Evolutionary conservation across 805 yeast genomes (phyloP).

Genomic region (Metschnikowia anglica): DNA sequence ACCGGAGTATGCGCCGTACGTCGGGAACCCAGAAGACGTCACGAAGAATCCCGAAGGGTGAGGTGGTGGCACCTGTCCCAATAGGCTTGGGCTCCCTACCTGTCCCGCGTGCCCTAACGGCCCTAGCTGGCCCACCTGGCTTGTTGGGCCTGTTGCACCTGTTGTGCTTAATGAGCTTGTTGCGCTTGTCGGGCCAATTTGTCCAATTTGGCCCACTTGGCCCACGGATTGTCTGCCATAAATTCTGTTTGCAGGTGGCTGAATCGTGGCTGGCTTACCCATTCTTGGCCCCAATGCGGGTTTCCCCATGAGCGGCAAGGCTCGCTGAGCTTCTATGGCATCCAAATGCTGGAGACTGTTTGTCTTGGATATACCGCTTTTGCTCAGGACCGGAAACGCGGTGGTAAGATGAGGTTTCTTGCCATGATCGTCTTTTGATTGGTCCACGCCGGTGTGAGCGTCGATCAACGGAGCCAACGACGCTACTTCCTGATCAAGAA

Average conservation of each 20-base stretch:
- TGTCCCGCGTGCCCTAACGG: neutral
- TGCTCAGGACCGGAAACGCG: neutral
- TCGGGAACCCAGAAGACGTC: slow-evolving; percentile 2
- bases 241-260: slow-evolving; percentile 41
- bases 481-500: slow-evolving; percentile 42
- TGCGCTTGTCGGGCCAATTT: neutral
- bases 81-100: neutral
- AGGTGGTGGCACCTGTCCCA: neutral
- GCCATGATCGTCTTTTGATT: slow-evolving; percentile 19
- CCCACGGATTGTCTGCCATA: slow-evolving; percentile 24
- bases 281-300: slow-evolving; percentile 36
- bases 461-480: slow-evolving; percentile 40
- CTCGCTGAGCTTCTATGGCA: slow-evolving; percentile 1
- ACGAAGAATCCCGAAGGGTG: slow-evolving; percentile 5
- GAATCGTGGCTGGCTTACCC: slow-evolving; percentile 48
- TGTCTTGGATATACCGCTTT: slow-evolving; percentile 8
- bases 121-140: neutral
- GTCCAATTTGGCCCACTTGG: neutral
- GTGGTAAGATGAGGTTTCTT: neutral
- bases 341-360: slow-evolving; percentile 10
- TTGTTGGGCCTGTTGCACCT: neutral
- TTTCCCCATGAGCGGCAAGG: slow-evolving; percentile 34
- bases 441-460: slow-evolving; percentile 24
- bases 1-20: slow-evolving; percentile 5
- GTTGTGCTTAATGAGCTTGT: neutral